A percentile compares a stretch with the other conserved stretches of the same genome.
Evolutionary conservation across 2,329 filamentous ascomycete genomes (phyloP).

Genomic region (Epichloe uncinata): DNA sequence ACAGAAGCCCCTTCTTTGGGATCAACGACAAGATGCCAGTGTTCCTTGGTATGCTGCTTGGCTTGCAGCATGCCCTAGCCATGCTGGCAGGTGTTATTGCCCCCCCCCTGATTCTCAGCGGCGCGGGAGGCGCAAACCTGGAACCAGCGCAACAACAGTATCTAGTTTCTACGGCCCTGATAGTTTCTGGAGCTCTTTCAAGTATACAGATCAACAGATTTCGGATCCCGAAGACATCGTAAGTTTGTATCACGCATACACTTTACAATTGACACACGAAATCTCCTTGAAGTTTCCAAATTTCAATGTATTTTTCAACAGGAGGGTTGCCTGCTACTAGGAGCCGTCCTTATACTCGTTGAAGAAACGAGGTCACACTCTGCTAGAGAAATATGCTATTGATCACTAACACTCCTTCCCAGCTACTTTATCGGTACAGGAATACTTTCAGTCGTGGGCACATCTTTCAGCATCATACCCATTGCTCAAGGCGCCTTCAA

Average conservation of each 20-base stretch:
- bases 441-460: conserved; percentile 65
- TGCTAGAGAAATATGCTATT: background rate
- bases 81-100: conserved; percentile 69
- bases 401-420: background rate
- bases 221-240: conserved; percentile 53
- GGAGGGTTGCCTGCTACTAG: too few relatives aligned
- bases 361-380: background rate
- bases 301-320: too few relatives aligned
- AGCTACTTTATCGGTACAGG: conserved; percentile 70
- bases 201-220: conserved; percentile 67
- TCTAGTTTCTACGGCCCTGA: conserved; percentile 63
- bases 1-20: conserved; percentile 64
- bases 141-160: conserved; percentile 51
- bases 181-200: conserved; percentile 65
- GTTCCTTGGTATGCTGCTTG: conserved; percentile 57
- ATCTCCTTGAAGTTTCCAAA: background rate
- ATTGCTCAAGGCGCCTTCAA: conserved; percentile 49
- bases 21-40: conserved; percentile 68
- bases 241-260: conserved; percentile 11
- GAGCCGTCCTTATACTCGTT: background rate
- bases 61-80: conserved; percentile 65
- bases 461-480: conserved; percentile 21
- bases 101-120: conserved; percentile 56
- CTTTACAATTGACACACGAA: background rate
- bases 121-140: conserved; percentile 50